Evolutionary conservation across 148 eudicot genomes (phyloP).

Genomic region (Euryodendron excelsum): DNA sequence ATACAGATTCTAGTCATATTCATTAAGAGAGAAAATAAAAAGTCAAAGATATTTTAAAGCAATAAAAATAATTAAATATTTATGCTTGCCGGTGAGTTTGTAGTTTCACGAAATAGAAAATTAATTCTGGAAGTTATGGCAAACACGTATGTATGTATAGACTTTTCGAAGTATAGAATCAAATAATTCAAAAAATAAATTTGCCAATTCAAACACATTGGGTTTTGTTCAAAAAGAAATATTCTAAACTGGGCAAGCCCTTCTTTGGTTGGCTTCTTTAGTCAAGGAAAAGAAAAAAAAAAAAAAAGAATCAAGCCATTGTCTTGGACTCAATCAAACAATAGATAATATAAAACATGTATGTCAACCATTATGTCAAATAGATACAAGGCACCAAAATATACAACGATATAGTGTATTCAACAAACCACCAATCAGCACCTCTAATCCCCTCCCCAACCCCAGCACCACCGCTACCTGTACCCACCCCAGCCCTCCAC

Average conservation of each 20-base stretch:
- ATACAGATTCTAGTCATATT: not conserved
- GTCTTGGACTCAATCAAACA: too few species aligned
- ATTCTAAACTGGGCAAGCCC: constrained; percentile 3
- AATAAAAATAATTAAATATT: not conserved
- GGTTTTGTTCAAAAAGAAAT: not conserved
- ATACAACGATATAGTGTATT: too few species aligned
- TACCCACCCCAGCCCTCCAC: too few species aligned
- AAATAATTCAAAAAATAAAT: not conserved
- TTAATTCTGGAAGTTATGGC: not conserved
- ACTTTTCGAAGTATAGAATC: not conserved
- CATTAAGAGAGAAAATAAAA: not conserved
- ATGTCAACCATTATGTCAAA: too few species aligned
- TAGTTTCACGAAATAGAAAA: not conserved
- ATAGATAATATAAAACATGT: too few species aligned
- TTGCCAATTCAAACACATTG: not conserved
- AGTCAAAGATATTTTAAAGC: not conserved
- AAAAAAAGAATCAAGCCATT: too few species aligned
- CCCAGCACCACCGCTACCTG: too few species aligned
- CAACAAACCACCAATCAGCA: too few species aligned
- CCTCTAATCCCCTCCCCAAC: too few species aligned
- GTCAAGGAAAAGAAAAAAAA: too few species aligned
- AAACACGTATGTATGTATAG: not conserved
- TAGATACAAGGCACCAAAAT: too few species aligned
- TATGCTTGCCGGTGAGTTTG: not conserved
- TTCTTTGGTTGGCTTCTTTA: too few species aligned